Percentiles rank a stretch among this genome's conserved stretches.
Evolutionary conservation across 1,284 basidiomycete genomes (phyloP).

Genomic region (Marasmius tenuissimus): DNA sequence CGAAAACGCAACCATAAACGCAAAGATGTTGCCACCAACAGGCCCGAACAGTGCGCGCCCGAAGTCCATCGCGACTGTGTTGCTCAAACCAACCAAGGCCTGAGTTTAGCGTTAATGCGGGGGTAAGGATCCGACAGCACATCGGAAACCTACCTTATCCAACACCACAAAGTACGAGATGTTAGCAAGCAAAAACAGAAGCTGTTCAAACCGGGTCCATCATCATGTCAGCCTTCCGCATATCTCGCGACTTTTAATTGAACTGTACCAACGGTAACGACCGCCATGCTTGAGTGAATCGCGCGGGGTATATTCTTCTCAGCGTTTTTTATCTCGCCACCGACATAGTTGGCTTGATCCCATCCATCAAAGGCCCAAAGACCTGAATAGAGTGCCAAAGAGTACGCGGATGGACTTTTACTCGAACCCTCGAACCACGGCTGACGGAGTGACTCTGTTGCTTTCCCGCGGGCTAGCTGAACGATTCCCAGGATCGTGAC

Average conservation of each 20-base stretch:
- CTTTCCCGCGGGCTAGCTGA: slow-evolving; percentile 68
- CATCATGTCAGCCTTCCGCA: not conserved
- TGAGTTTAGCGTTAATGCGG: slow-evolving; percentile 22
- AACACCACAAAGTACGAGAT: slow-evolving; percentile 92
- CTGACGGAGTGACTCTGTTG: slow-evolving; percentile 61
- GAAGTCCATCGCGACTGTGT: slow-evolving; percentile 95
- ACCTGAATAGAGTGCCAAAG: slow-evolving; percentile 92
- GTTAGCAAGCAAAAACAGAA: slow-evolving; percentile 82
- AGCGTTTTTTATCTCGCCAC: slow-evolving; percentile 87
- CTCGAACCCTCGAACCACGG: slow-evolving; percentile 78
- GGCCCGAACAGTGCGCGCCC: slow-evolving; percentile 86
- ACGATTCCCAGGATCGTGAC: slow-evolving; percentile 75
- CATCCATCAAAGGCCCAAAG: slow-evolving; percentile 97
- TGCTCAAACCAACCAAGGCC: slow-evolving; percentile 72
- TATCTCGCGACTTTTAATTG: not conserved
- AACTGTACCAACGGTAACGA: slow-evolving; percentile 61
- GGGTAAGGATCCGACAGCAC: not conserved
- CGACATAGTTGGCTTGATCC: slow-evolving; percentile 90
- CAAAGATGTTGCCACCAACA: slow-evolving; percentile 85
- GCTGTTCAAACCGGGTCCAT: slow-evolving; percentile 28
- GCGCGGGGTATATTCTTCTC: slow-evolving; percentile 87
- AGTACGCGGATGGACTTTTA: slow-evolving; percentile 80
- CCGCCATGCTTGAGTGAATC: slow-evolving; percentile 85
- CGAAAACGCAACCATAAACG: slow-evolving; percentile 88
- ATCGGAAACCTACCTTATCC: slow-evolving; percentile 57